Evolutionary conservation across 768 basidiomycete species (phyloP), one percentile per base, ranked within the genome.

Genomic region (Pleurotus tuber-regium): DNA sequence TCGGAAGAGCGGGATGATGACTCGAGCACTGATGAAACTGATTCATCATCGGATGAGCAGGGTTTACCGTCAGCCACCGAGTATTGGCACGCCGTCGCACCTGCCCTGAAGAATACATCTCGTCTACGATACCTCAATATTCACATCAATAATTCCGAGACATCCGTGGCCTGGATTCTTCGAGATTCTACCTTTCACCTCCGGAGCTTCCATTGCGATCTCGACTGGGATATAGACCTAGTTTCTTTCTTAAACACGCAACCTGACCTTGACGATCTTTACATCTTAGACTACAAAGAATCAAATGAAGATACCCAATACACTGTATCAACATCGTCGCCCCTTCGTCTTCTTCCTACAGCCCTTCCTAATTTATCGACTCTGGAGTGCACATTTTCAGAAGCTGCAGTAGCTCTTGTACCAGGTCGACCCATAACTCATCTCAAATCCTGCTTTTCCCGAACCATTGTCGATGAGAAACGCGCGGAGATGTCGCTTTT

Each of bases 361-460:
- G 59, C 73, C 29, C 72, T 87, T 21, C 78, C 80, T 29, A 66
- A 68, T 41, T 67, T 87, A 19, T 69, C 77, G 4, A 75, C 68
- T 21, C 63, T 87, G 35, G 83, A 86, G 65, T 87, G 86, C 64
- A 84, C 84, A 1, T 86, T 86, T 63, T 67, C 78, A 14, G 84
- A 84, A 63, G 86, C 84, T 1, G 84, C 80, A 3, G 70, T 71
- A 43, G 73, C 72, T 12, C 64, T 87, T 8, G 73, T 80, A 18
- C 83, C 85, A 1, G 71, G 71, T 9, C 74, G 85, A 2, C 84
- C 85, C 5, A 65, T 88, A 33, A 74, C 78, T 1, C 78, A 76
- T 49, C 71, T 87, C 51, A 87, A 87, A 65, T 85, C 84, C 4
- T 86, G 85, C 59, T 83, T 87, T 63, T 84, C 84, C 19, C 70